Base-by-base conservation (phyloP, 2,329 filamentous ascomycete genomes). In the Arthrobotrys sinensis region DNA sequence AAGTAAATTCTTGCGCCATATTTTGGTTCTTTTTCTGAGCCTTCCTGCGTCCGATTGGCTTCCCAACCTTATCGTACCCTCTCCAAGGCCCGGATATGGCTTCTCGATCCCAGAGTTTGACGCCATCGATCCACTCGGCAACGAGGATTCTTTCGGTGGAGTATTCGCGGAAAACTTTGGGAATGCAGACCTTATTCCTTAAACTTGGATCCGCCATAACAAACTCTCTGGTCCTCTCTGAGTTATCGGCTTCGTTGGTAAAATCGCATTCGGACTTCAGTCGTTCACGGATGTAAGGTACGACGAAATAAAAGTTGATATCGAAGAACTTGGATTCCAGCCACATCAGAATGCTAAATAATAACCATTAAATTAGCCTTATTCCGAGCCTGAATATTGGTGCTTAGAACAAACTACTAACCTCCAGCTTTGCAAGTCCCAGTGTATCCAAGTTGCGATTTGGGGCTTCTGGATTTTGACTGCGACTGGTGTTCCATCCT, bases 391-490 rank as follows among this genome's bases (percentile, higher is more conserved):
- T 6, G 21, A 3, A 14, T 38, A 1, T 24, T 4, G 43, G 10
- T 28, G 3, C 8, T 43, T 14, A 40, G 36, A n/a, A 43, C 1
- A 12, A 21, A 28, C 34, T 67, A 80, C 88, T 85, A 84, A 92
- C 88, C 94, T 94, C 87, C 97, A 97, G 1, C 94, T 91, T 94
- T 94, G 97, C 65, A 99, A 84, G 87, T 99, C 96, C 94, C 94
- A 97, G 3, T 91, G 90, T 43, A 97, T 92, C 85, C 98, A 96
- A 83, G 91, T 90, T 19, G 89, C 90, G 83, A 99, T 98, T 87
- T 97, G 95, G 63, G 91, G 89, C 86, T 98, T 99, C 86, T 99
- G 96, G 3, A 99, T 91, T 86, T 99, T 99, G 83, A 99, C 89
- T 1, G 96, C 96, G 21, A 98, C 92, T 86, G 97, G 94, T 57